phyloP scores from a whole-genome alignment of 2,329 filamentous ascomycete genomes.

The Neophaeococcomyces mojaviensis region DNA sequence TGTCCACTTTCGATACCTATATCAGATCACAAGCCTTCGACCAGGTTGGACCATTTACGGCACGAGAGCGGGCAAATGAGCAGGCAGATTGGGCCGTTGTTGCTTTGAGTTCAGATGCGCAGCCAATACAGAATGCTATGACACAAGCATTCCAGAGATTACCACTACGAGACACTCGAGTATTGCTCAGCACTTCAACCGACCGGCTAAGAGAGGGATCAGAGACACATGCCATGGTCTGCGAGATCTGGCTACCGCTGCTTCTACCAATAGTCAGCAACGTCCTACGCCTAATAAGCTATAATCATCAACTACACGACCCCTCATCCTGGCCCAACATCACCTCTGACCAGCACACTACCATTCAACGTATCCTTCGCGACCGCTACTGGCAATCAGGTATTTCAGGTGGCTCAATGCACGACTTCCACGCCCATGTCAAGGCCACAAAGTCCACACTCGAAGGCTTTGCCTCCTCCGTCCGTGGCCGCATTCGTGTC shows the following conservation, averaged over 20 bases:
- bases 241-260: constrained; percentile 73
- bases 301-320: constrained; percentile 88
- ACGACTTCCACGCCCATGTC: constrained; percentile 91
- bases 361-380: constrained; percentile 76
- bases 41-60: constrained; percentile 72
- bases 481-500: constrained; percentile 79
- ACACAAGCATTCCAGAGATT: constrained; percentile 61
- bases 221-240: constrained; percentile 65
- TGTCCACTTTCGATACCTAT: constrained; percentile 72
- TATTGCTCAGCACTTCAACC: constrained; percentile 83
- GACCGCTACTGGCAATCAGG: constrained; percentile 98
- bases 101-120: constrained; percentile 69
- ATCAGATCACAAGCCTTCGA: constrained; percentile 72
- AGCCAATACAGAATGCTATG: constrained; percentile 69
- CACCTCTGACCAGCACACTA: constrained; percentile 64
- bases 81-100: constrained; percentile 76
- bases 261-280: constrained; percentile 79
- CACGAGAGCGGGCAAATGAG: constrained; percentile 62
- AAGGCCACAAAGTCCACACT: constrained; percentile 80
- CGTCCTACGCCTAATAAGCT: constrained; percentile 73
- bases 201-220: constrained; percentile 75
- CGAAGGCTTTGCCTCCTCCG: constrained; percentile 88
- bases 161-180: constrained; percentile 80
- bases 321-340: constrained; percentile 73
- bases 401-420: constrained; percentile 89